Conservation (phyloP, 2,329 filamentous ascomycete species). For the Helotiales sp. region DNA sequence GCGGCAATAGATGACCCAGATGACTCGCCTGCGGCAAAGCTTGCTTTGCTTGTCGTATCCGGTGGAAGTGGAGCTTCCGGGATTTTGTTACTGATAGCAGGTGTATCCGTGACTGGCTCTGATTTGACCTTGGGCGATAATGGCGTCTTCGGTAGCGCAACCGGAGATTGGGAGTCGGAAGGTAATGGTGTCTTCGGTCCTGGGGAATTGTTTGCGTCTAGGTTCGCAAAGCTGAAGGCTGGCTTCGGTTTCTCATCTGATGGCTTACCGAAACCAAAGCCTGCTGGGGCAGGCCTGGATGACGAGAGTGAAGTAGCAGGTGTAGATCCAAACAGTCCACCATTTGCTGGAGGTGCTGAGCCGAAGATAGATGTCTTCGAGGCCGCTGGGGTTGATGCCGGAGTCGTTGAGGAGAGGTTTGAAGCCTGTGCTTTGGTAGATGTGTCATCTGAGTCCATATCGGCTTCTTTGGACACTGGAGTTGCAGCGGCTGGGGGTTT, state of each 20-base stretch:
- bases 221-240: slow-evolving; percentile 29
- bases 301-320: slow-evolving; percentile 17
- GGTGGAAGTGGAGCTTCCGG: slow-evolving; percentile 51
- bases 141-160: slow-evolving; percentile 23
- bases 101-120: slow-evolving; percentile 34
- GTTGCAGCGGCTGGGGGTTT: slow-evolving; percentile 36
- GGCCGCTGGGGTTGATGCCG: slow-evolving; percentile 35
- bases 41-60: slow-evolving; percentile 47
- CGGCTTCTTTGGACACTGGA: slow-evolving; percentile 53
- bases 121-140: slow-evolving; percentile 36
- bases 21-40: slow-evolving; percentile 45
- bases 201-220: slow-evolving; percentile 17
- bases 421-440: slow-evolving; percentile 23
- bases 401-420: slow-evolving; percentile 32
- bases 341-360: slow-evolving; percentile 21
- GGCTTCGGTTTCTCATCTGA: slow-evolving; percentile 24
- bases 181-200: slow-evolving; percentile 31
- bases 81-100: slow-evolving; percentile 29
- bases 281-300: slow-evolving; percentile 26
- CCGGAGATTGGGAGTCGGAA: background rate
- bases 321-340: slow-evolving; percentile 31
- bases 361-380: slow-evolving; percentile 32
- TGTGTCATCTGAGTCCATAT: slow-evolving; percentile 51
- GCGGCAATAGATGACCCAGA: slow-evolving; percentile 49
- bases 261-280: slow-evolving; percentile 35